Evolutionary conservation across 164 flowering plant genomes (phyloP).

Genomic region (Paratinospora sagittata): DNA sequence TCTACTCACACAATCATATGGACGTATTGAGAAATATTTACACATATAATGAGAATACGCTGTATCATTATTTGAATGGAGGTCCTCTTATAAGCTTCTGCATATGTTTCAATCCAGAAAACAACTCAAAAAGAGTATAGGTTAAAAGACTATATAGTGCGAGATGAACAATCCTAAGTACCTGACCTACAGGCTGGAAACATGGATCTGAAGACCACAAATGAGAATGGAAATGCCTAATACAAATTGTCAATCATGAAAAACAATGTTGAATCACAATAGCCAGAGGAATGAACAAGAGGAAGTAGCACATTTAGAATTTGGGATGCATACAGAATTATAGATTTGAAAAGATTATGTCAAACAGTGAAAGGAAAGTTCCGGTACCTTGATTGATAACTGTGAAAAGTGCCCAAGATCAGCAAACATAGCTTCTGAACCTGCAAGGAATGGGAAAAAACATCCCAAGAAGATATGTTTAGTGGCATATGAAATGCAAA

Average conservation of each 20-base stretch:
- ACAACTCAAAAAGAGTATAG: no score
- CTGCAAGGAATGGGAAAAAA: conserved; percentile 31
- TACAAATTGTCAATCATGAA: neutral
- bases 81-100: neutral
- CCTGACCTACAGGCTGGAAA: no score
- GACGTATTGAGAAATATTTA: neutral
- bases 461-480: neutral
- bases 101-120: no score
- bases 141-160: no score
- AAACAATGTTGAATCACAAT: neutral
- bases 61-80: neutral
- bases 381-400: conserved; percentile 65
- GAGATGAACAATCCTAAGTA: no score
- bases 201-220: no score
- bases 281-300: neutral
- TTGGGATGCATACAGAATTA: neutral
- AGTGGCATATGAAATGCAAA: neutral
- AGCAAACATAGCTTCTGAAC: conserved; percentile 99
- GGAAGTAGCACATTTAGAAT: neutral
- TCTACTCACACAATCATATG: neutral
- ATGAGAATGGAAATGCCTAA: no score
- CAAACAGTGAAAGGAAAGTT: neutral
- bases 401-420: conserved; percentile 96
- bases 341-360: neutral
- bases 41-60: neutral